A percentile compares a stretch with the other conserved stretches of the same genome.
phyloP scores from a whole-genome alignment of 495 filamentous ascomycete species.

The Daldinia loculata region DNA sequence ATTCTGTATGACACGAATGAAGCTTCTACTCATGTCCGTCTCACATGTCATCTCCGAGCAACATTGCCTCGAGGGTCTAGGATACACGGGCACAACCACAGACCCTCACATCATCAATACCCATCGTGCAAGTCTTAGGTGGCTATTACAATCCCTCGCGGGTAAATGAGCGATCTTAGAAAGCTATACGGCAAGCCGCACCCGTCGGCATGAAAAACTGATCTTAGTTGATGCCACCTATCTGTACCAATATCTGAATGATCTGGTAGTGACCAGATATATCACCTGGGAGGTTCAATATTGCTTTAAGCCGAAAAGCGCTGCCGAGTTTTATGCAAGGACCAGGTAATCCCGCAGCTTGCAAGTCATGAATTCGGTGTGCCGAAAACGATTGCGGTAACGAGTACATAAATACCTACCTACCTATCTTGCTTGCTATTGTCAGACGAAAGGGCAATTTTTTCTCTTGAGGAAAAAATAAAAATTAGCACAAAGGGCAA shows the following conservation, averaged over 20 bases:
- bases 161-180: slow-evolving; percentile 1
- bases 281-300: background rate
- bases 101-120: slow-evolving; percentile 25
- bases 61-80: slow-evolving; percentile 31
- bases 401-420: slow-evolving; percentile 2
- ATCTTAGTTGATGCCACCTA: slow-evolving; percentile 14
- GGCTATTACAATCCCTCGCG: background rate
- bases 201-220: background rate
- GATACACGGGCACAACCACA: slow-evolving; percentile 33
- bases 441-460: slow-evolving; percentile 4
- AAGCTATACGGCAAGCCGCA: background rate
- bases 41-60: slow-evolving; percentile 42
- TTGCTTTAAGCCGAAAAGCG: slow-evolving; percentile 1
- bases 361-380: slow-evolving; percentile 3
- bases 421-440: slow-evolving; percentile 23
- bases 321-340: slow-evolving; percentile 24
- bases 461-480: slow-evolving; percentile 2
- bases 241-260: slow-evolving; percentile 10
- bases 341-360: slow-evolving; percentile 7
- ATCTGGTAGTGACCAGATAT: slow-evolving; percentile 10
- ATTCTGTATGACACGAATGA: slow-evolving; percentile 34
- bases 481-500: slow-evolving; percentile 16
- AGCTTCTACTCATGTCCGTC: slow-evolving; percentile 30
- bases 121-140: slow-evolving; percentile 14
- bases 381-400: slow-evolving; percentile 9